These are phyloP conservation scores for Candida boleticola DNA, from an alignment of 805 yeast species.

Conservation along the genomic window DNA sequence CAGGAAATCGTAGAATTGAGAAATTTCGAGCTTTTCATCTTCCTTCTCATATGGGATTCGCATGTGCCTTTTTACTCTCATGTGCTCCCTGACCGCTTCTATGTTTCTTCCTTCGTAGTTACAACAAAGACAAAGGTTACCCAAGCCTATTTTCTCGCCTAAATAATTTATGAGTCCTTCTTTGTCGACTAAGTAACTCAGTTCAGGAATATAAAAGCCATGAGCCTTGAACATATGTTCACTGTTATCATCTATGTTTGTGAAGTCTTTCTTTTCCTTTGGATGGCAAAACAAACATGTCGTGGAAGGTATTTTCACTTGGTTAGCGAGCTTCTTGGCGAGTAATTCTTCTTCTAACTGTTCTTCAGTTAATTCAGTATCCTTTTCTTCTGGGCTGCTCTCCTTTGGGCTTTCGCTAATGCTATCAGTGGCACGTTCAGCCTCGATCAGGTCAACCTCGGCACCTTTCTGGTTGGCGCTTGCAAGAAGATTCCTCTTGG, in stretches of 20 bases:
- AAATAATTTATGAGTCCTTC: conserved; percentile 73
- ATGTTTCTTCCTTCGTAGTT: conserved; percentile 78
- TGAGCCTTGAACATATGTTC: conserved; percentile 76
- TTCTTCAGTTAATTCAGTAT: conserved; percentile 20
- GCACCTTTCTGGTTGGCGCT: conserved; percentile 18
- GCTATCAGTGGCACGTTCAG: background rate
- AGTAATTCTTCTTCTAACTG: conserved; percentile 41
- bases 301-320: conserved; percentile 47
- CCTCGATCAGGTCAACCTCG: conserved; percentile 1
- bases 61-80: conserved; percentile 82
- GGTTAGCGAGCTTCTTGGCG: conserved; percentile 43
- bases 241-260: conserved; percentile 42
- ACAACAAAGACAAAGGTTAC: conserved; percentile 82
- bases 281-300: conserved; percentile 51
- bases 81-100: conserved; percentile 88
- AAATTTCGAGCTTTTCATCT: conserved; percentile 71
- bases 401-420: conserved; percentile 2
- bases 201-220: conserved; percentile 88
- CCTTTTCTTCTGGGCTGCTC: conserved; percentile 2
- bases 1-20: conserved; percentile 82
- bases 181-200: conserved; percentile 61
- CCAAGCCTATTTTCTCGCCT: conserved; percentile 78
- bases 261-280: conserved; percentile 30
- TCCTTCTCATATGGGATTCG: conserved; percentile 82
- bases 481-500: conserved; percentile 39